Conservation (phyloP, 129 eudicot genomes). For the Centella asiatica region DNA sequence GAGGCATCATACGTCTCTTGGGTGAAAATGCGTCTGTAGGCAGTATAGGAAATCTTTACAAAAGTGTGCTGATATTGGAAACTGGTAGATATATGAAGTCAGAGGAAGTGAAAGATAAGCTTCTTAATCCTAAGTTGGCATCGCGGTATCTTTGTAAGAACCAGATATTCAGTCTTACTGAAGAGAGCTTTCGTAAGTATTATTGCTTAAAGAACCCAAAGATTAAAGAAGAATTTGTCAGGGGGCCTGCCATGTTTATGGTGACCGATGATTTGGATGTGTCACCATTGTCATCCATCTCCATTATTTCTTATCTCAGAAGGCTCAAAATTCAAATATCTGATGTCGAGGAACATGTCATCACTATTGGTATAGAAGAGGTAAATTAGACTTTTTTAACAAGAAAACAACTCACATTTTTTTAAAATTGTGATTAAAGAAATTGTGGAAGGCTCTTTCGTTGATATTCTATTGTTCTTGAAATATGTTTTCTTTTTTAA, state of each 20-base stretch:
- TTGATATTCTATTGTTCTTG: too few relatives aligned
- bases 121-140: constrained; percentile 25
- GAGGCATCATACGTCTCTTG: constrained; percentile 11
- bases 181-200: background rate
- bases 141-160: constrained; percentile 17
- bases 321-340: constrained; percentile 19
- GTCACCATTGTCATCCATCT: constrained; percentile 16
- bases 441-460: too few relatives aligned
- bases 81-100: constrained; percentile 26
- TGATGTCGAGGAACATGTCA: constrained; percentile 35
- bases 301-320: constrained; percentile 22
- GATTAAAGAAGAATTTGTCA: background rate
- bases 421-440: too few relatives aligned
- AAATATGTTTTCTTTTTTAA: too few relatives aligned
- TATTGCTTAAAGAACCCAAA: constrained; percentile 24
- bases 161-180: constrained; percentile 19
- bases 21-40: constrained; percentile 1
- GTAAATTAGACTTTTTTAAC: constrained; percentile 18
- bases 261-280: constrained; percentile 31
- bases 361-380: constrained; percentile 26
- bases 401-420: too few relatives aligned
- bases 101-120: constrained; percentile 18
- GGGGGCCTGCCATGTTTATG: constrained; percentile 12
- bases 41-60: constrained; percentile 29
- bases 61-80: constrained; percentile 22